Base-by-base conservation (phyloP, 176 grass and related monocot genomes). In the Cocos nucifera region DNA sequence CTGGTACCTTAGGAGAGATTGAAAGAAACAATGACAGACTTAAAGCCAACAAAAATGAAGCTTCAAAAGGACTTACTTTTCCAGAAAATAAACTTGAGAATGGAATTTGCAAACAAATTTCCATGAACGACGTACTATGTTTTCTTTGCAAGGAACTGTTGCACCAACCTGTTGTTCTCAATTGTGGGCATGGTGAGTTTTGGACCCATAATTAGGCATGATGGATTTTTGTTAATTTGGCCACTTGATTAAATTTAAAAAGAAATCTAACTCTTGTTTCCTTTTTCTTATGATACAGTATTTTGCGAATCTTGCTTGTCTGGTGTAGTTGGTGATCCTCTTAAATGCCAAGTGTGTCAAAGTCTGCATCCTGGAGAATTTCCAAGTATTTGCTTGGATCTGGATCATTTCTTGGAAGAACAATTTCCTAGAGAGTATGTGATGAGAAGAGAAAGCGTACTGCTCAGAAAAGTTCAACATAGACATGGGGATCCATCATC, bases 121-220 rank as follows among this genome's bases (percentile, higher is more conserved):
- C 75, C 49, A 26, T 88, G 54, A 79, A 78, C n/a, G 84, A 92
- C 25, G 75, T 73, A 72, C 72, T 76, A 60, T 92, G 93, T 73
- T 58, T 73, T 71, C 53, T 83, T 21, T 98, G 93, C 61, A 79
- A 79, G 39, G 73, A 80, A 69, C 20, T 98, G 50, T 12, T 98
- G 29, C 92, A 88, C 80, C 56, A 69, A 67, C 93, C 93, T 53
- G 71, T 73, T 15, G 93, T 88, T 79, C 93, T 98, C 71, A 98
- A 98, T 72, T 98, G 93, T 72, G 93, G 93, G 57, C 93, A 92
- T 67, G 93, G 93, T 98, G 72, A 83, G 77, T 71, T 62, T 4
- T 69, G 19, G 12, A 85, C 26, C 62, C 52, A 63, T 53, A 22
- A 53, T 73, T 71, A 62, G 23, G 67, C 62, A 58, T 32, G 29